A percentile compares a stretch with the other conserved stretches of the same genome.
These are phyloP conservation scores for Micractinium sp. DNA, from an alignment of 139 green algal species.

Conservation along the genomic window DNA sequence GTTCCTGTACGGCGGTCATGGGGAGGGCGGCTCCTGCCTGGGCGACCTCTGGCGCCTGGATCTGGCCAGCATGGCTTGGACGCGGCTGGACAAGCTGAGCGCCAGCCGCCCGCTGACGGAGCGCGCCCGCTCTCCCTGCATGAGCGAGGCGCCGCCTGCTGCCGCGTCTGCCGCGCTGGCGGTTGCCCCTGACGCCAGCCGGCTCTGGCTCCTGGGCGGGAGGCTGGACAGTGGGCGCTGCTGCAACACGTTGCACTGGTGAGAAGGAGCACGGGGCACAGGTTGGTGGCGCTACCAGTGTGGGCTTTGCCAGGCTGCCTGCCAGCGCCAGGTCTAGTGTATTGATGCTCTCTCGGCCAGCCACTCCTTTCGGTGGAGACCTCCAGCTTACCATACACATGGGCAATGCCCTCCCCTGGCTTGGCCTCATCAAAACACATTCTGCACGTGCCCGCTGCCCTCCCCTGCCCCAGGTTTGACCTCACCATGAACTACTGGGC, in stretches of 20 bases:
- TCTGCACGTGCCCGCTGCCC: no score
- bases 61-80: constrained; percentile 69
- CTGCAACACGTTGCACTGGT: constrained; percentile 14
- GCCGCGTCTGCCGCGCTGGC: constrained; percentile 33
- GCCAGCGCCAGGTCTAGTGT: not conserved
- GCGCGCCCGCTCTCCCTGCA: not conserved
- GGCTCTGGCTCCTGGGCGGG: constrained; percentile 63
- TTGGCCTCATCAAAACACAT: no score
- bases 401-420: no score
- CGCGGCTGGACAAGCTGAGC: constrained; percentile 54
- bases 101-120: not conserved
- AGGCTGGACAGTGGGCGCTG: constrained; percentile 17
- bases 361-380: no score
- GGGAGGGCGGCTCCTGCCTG: constrained; percentile 57
- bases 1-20: constrained; percentile 77
- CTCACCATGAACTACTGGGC: constrained; percentile 8
- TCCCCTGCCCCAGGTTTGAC: constrained; percentile 16
- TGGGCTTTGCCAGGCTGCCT: not conserved
- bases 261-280: not conserved
- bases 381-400: no score
- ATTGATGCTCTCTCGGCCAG: no score
- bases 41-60: constrained; percentile 81
- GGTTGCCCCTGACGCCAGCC: constrained; percentile 42
- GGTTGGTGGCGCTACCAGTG: not conserved
- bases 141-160: constrained; percentile 8